Evolutionary conservation across 2,329 filamentous ascomycete genomes (phyloP).

Genomic region (Rhynchosporium secalis): DNA sequence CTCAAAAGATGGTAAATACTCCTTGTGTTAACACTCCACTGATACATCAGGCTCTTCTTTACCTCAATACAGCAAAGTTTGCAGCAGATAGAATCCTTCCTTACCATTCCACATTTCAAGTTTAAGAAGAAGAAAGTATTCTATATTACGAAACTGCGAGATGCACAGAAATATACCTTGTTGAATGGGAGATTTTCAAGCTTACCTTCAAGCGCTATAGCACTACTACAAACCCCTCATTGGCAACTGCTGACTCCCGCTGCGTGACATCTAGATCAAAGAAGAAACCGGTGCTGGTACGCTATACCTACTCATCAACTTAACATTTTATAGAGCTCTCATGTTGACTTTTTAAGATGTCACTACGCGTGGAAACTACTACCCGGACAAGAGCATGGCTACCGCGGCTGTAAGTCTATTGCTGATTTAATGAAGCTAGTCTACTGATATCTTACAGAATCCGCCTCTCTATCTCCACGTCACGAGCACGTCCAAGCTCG

Average conservation of each 20-base stretch:
- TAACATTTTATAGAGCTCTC: constrained; percentile 43
- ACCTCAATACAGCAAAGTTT: constrained; percentile 36
- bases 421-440: neutral
- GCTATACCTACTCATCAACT: constrained; percentile 54
- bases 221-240: constrained; percentile 59
- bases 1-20: constrained; percentile 99
- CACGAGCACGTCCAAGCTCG: constrained; percentile 87
- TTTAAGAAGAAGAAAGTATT: constrained; percentile 33
- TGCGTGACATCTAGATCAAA: constrained; percentile 96
- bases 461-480: constrained; percentile 94
- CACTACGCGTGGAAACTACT: constrained; percentile 94
- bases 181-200: constrained; percentile 62
- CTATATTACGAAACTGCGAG: constrained; percentile 34
- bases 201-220: constrained; percentile 69
- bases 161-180: constrained; percentile 32
- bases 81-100: constrained; percentile 15
- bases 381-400: constrained; percentile 96
- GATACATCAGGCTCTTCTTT: constrained; percentile 53
- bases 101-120: constrained; percentile 1
- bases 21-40: constrained; percentile 66
- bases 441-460: constrained; percentile 57
- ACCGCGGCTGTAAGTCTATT: constrained; percentile 73
- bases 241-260: constrained; percentile 91
- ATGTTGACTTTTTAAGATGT: constrained; percentile 82
- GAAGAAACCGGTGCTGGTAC: constrained; percentile 99